Evolutionary conservation across 2,329 filamentous ascomycete genomes (phyloP), one percentile per base, ranked within the genome.

Genomic region (Aplosporella prunicola): DNA sequence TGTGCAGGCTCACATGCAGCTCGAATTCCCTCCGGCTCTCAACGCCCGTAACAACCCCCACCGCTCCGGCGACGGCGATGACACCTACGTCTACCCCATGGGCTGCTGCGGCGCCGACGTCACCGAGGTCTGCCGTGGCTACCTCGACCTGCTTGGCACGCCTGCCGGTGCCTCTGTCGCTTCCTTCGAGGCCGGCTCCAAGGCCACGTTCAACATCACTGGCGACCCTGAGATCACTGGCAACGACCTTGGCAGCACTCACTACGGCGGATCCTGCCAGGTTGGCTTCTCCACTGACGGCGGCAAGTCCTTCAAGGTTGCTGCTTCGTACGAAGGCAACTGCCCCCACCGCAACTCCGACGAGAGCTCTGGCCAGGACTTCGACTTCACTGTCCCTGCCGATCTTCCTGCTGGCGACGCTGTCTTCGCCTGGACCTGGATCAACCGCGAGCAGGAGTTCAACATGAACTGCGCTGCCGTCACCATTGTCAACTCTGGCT

Each of bases 221-320:
- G 37, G 37, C 20, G 37, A 34, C 13, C 25, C 37, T 6, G 16
- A 17, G 5, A 18, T 34, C 16, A 30, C 37, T 18, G 15, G 30
- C 14, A 34, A 34, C 37, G 25, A 34, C 5, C 31, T 34, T 13
- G 37, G 37, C 9, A 32, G 60, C 10, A 68, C 62, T 26, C 66
- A 69, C 45, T 65, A 57, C 36, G 66, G 66, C 35, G 66, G 66
- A 22, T 62, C 57, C 8, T 68, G 66, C 47, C 65, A 68, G 45
- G 59, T 65, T 7, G 66, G 65, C 5, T 62, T 66, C 47, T 63
- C 57, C 11, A 48, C 51, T 14, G 64, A 69, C 42, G 50, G 52
- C 23, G 65, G 64, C 37, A 48, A 58, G 36, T 66, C 58, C 1
- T 68, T 67, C 54, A 60, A 60, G 35, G 60, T 67, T 5, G 62